phyloP scores from a whole-genome alignment of 2,329 filamentous ascomycete genomes.

The Fusarium brevicatenulatum region DNA sequence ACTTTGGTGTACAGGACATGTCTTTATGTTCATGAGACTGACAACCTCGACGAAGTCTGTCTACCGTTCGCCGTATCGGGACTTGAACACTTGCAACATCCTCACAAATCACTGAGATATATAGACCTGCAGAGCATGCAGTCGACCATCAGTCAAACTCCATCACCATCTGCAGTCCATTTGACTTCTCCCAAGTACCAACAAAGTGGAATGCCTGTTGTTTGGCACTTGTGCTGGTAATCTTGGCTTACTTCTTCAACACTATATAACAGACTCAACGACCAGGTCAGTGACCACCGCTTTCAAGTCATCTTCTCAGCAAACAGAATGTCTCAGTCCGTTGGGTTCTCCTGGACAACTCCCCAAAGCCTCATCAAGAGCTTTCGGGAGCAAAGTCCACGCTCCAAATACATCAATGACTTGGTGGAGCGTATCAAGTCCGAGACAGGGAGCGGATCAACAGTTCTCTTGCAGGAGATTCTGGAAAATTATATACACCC shows the following conservation, averaged over 20 bases:
- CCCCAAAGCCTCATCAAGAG: background rate
- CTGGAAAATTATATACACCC: background rate
- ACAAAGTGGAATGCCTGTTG: too few relatives aligned
- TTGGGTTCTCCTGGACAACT: background rate
- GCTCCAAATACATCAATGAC: background rate
- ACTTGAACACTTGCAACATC: background rate
- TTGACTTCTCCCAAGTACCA: too few relatives aligned
- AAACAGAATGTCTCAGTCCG: background rate
- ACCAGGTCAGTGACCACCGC: too few relatives aligned
- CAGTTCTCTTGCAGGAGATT: background rate
- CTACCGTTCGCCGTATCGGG: background rate
- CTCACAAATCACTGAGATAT: background rate
- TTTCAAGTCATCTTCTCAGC: too few relatives aligned
- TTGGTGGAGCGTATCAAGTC: background rate
- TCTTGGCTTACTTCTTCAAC: too few relatives aligned
- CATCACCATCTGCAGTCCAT: background rate
- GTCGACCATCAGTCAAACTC: background rate
- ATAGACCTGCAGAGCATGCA: too few relatives aligned
- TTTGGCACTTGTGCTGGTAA: too few relatives aligned
- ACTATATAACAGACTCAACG: too few relatives aligned
- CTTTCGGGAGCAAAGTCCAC: background rate
- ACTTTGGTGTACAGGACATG: background rate
- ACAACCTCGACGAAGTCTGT: background rate
- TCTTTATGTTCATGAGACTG: background rate
- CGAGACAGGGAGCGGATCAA: background rate